Percentiles rank a stretch among this genome's conserved stretches.
phyloP scores from a whole-genome alignment of 2,329 filamentous ascomycete species.

The Calonectria pseudoreteaudii region DNA sequence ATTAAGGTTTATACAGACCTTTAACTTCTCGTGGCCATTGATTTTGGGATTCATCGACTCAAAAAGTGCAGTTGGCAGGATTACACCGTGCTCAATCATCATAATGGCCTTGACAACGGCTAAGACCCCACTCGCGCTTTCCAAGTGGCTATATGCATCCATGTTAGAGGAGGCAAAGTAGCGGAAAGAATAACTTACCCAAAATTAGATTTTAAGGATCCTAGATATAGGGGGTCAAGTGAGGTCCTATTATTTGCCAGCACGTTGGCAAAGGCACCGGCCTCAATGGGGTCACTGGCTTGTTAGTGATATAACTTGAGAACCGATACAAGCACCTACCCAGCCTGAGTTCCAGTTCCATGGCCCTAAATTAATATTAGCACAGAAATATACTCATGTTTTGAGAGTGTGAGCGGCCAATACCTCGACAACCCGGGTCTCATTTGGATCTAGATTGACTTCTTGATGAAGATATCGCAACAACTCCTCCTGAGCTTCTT shows the following conservation, averaged over 20 bases:
- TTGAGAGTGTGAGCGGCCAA: not conserved
- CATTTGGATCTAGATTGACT: conserved; percentile 39
- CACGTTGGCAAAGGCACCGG: conserved; percentile 38
- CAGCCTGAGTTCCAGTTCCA: conserved; percentile 15
- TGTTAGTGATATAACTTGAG: conserved; percentile 23
- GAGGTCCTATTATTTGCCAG: conserved; percentile 34
- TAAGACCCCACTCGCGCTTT: conserved; percentile 41
- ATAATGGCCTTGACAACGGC: conserved; percentile 42
- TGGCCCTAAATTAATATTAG: conserved; percentile 9
- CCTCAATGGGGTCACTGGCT: conserved; percentile 53
- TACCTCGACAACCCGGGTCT: conserved; percentile 21
- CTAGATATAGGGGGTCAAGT: conserved; percentile 41
- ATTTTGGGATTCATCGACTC: conserved; percentile 11
- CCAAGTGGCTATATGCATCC: conserved; percentile 31
- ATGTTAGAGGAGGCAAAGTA: conserved; percentile 30
- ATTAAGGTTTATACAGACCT: conserved; percentile 8
- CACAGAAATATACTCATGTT: not conserved
- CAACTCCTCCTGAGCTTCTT: conserved; percentile 43
- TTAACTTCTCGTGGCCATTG: not conserved
- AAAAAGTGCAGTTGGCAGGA: conserved; percentile 13
- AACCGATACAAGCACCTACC: not conserved
- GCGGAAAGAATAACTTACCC: conserved; percentile 11
- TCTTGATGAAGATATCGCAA: conserved; percentile 45
- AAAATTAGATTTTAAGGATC: conserved; percentile 35
- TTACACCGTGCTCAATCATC: not conserved